phyloP scores from a whole-genome alignment of 352 stramenopile genomes.

The Globisporangium spiculum region DNA sequence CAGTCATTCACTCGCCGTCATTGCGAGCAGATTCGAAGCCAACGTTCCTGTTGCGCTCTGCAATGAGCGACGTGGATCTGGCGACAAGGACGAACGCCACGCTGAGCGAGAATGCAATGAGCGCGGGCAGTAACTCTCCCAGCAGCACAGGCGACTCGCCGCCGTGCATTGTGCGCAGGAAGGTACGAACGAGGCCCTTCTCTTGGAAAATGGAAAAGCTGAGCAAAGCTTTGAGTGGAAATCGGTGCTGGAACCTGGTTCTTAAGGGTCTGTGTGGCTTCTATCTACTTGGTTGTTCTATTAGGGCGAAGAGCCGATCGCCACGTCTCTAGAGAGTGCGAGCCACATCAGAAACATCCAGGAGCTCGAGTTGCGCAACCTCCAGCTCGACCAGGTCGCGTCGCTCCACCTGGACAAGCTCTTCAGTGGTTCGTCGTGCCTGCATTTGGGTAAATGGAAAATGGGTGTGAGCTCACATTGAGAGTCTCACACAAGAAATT shows the following conservation, averaged over 20 bases:
- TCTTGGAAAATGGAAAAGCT: too few species aligned
- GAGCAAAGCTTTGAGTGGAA: too few species aligned
- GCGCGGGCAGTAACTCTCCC: too few species aligned
- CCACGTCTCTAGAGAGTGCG: slow-evolving; percentile 7
- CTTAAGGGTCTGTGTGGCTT: too few species aligned
- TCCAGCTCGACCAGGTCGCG: slow-evolving; percentile 27
- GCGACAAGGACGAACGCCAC: background rate
- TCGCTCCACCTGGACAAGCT: slow-evolving; percentile 27
- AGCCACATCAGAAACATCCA: slow-evolving; percentile 18
- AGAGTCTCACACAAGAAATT: too few species aligned
- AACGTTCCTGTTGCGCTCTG: background rate
- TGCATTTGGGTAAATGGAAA: too few species aligned
- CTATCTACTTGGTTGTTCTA: too few species aligned
- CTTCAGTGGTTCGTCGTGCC: slow-evolving; percentile 16
- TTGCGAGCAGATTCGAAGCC: too few species aligned
- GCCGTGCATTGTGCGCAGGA: slow-evolving; percentile 17
- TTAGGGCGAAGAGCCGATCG: background rate
- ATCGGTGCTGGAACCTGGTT: too few species aligned
- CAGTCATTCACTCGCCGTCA: too few species aligned
- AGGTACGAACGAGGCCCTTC: background rate
- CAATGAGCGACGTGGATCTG: background rate
- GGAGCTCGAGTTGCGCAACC: slow-evolving; percentile 28
- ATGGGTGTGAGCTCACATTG: too few species aligned
- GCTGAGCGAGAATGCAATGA: background rate
- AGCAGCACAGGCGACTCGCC: background rate